Evolutionary conservation across 2,329 filamentous ascomycete species (phyloP), one percentile per base, ranked within the genome.

Genomic region (Stylonectria norvegica): DNA sequence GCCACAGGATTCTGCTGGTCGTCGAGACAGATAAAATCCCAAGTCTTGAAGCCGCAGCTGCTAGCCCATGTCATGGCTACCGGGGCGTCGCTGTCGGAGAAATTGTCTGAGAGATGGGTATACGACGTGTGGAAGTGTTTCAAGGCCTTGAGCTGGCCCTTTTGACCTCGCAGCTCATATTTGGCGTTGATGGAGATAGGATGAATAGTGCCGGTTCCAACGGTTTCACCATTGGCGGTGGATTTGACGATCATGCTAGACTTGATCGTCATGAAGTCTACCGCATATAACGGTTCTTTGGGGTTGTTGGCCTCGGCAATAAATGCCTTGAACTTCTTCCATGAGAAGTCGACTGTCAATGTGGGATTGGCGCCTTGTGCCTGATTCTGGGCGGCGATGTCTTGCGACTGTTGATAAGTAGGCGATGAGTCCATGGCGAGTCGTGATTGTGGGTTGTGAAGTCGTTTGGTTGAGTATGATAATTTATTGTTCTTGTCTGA

Each of bases 21-120:
- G 6, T 52, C 49, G 4, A 50, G 35, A 5, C 52, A 55, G 25
- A 45, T 47, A 22, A 55, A 55, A 20, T 52, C 43, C 52, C 52
- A 55, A 5, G 36, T 49, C 43, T 49, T 54, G 35, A 55, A 50
- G 30, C 34, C 36, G 9, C 36, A 36, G 0, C 15, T 20, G 23
- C 47, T 52, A 1, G 44, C 36, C 52, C 52, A 55, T 11, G 36
- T 48, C 52, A 55, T 55, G 6, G 51, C 38, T 10, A 39, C 38
- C 0, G 45, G 52, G 1, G 42, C 28, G 2, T 43, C 43, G 5
- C 36, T 25, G 20, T 38, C 15, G 6, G 49, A 49, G 40, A 44
- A 55, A 34, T 42, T 43, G 37, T 46, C 42, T 1, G 52, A 55
- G 1, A 54, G 23, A 19, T 55, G 51, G 2, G 47, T 54, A 35